These are phyloP conservation scores for Mycena latifolia DNA, from an alignment of 768 basidiomycete species.

Conservation along the genomic window DNA sequence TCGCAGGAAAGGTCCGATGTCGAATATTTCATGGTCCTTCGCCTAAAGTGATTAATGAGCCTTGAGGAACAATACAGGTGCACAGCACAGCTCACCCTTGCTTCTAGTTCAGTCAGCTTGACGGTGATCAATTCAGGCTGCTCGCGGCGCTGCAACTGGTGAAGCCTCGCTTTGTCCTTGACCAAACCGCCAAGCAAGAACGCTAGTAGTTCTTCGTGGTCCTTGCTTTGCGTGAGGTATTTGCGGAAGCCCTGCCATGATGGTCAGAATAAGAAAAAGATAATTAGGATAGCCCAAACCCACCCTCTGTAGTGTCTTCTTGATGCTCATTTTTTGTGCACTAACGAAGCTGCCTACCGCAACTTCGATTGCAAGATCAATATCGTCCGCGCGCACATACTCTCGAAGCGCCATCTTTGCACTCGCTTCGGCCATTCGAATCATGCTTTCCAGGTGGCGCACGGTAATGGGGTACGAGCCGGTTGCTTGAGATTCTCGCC, in stretches of 20 bases:
- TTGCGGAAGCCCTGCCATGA: conserved; percentile 89
- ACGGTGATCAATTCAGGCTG: conserved; percentile 85
- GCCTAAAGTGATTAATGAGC: conserved; percentile 63
- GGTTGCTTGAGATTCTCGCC: conserved; percentile 95
- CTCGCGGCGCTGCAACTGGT: conserved; percentile 81
- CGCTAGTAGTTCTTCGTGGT: conserved; percentile 94
- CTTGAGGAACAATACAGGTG: conserved; percentile 6
- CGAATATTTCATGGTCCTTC: conserved; percentile 97
- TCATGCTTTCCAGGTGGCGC: conserved; percentile 98
- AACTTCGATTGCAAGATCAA: conserved; percentile 97
- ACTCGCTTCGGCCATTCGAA: conserved; percentile 98
- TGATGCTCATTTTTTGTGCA: conserved; percentile 98
- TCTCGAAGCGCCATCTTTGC: conserved; percentile 99
- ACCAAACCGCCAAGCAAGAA: conserved; percentile 95
- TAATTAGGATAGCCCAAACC: conserved; percentile 45
- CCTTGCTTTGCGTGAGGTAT: conserved; percentile 95
- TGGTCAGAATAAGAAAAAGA: neutral
- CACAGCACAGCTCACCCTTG: conserved; percentile 70
- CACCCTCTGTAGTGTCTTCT: conserved; percentile 96
- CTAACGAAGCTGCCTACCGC: conserved; percentile 95
- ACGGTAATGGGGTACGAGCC: conserved; percentile 99
- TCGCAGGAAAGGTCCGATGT: conserved; percentile 85
- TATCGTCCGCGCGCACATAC: conserved; percentile 95
- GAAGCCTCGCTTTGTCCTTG: conserved; percentile 91
- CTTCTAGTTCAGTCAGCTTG: conserved; percentile 87